These are phyloP conservation scores for Diaporthe amygdali DNA, from an alignment of 2,329 filamentous ascomycete species.

Conservation along the genomic window DNA sequence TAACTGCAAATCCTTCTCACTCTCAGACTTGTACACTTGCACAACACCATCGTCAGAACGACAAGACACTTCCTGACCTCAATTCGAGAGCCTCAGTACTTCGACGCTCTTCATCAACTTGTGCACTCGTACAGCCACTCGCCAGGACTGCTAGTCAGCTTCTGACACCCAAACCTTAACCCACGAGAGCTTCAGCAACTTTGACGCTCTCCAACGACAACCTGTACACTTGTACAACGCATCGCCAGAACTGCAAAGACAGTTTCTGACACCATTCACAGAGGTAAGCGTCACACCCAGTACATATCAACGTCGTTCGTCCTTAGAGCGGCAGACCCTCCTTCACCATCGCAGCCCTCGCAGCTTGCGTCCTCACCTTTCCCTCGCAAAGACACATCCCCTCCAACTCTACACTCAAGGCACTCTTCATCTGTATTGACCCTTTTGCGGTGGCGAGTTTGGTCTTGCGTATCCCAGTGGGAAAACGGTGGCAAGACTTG, in stretches of 20 bases:
- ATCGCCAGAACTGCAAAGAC: conserved; percentile 7
- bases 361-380: too few species aligned
- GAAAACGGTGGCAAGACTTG: not conserved
- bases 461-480: not conserved
- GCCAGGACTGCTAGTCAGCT: conserved; percentile 3
- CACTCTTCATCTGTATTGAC: not conserved
- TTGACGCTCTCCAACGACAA: not conserved
- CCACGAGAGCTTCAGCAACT: not conserved
- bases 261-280: not conserved
- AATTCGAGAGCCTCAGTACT: not conserved
- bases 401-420: too few species aligned
- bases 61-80: not conserved
- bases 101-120: not conserved
- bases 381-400: not conserved
- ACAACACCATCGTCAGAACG: not conserved
- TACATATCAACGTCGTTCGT: not conserved
- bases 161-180: not conserved
- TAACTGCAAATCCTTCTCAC: not conserved
- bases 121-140: not conserved
- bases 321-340: not conserved
- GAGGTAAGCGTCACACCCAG: not conserved
- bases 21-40: not conserved
- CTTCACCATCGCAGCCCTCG: not conserved
- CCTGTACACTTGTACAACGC: conserved; percentile 5
- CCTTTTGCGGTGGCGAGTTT: not conserved